These are phyloP conservation scores for Daldinia caldariorum DNA, from an alignment of 495 filamentous ascomycete genomes.

Conservation along the genomic window DNA sequence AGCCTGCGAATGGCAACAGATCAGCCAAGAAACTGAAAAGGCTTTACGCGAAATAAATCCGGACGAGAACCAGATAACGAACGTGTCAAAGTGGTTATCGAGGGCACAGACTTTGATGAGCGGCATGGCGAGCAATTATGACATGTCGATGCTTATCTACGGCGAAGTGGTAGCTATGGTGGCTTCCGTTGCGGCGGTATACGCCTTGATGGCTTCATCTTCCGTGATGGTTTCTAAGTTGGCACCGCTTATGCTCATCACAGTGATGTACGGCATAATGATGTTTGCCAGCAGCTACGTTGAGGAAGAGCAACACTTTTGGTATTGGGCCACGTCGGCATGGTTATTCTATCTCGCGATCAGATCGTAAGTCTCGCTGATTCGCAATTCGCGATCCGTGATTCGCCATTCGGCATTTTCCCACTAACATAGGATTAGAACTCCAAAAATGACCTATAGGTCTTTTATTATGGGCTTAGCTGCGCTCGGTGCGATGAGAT, in stretches of 20 bases:
- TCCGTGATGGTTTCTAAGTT: slow-evolving; percentile 28
- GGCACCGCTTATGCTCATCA: slow-evolving; percentile 50
- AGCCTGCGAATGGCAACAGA: slow-evolving; percentile 70
- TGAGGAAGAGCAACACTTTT: slow-evolving; percentile 98
- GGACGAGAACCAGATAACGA: slow-evolving; percentile 40
- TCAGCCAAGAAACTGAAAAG: slow-evolving; percentile 42
- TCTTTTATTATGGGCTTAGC: slow-evolving; percentile 21
- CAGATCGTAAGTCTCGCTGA: slow-evolving; percentile 47
- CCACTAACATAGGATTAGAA: slow-evolving; percentile 33
- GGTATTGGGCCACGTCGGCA: slow-evolving; percentile 87
- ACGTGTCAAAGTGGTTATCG: slow-evolving; percentile 65
- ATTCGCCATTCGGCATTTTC: too few species aligned
- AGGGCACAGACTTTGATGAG: slow-evolving; percentile 80
- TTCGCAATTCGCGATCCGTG: background rate
- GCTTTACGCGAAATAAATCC: slow-evolving; percentile 11
- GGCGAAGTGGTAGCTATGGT: slow-evolving; percentile 45
- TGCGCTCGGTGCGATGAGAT: slow-evolving; percentile 64
- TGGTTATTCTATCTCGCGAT: slow-evolving; percentile 77
- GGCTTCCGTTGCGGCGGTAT: slow-evolving; percentile 41
- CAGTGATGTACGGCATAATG: slow-evolving; percentile 76
- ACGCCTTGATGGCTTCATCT: slow-evolving; percentile 35
- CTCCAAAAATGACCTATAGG: slow-evolving; percentile 14
- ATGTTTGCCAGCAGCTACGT: slow-evolving; percentile 99
- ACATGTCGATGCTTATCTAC: slow-evolving; percentile 61
- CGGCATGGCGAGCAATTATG: slow-evolving; percentile 90